Base-by-base conservation (phyloP, 805 yeast species). In the Metahyphopichia silvanorum region DNA sequence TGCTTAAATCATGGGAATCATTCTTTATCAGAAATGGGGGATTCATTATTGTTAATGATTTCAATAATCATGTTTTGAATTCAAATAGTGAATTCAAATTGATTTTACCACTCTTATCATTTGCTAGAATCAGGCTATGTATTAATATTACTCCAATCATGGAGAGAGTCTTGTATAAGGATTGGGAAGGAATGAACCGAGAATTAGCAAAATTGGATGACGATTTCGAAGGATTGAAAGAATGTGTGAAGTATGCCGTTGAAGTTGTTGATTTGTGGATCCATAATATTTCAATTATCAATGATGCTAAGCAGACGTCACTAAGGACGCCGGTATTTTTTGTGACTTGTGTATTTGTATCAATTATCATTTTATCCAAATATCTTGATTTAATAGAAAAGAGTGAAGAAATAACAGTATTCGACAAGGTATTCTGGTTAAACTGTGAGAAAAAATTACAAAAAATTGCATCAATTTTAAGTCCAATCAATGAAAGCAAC, bases 281-380 rank as follows among this genome's bases (percentile, higher is more conserved):
- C 29, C 82, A 78, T 40, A 77, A 81, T 31, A 78, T 81, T n/a
- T 72, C 82, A 3, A 74, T 78, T 31, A 73, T 72, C 18, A 73
- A 74, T 32, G 82, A 81, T 51, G 79, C 83, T 1, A 80, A 76
- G 41, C 74, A 76, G 49, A 77, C 84, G 0, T 76, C 86, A 1
- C 69, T 82, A 20, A 64, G 87, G 42, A 82, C 91, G 0, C 93
- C 93, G 1, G 82, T 82, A 17, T 82, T 81, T 53, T 80, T 84
- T 47, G 71, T 82, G 19, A 78, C 87, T 1, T 79, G 87, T 50
- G 70, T 82, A 17, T 81, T 81, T 47, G 74, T 82, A 1, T 64
- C 87, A 2, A 61, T 79, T 9, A 57, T 82, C 33, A 60, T 83
- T 21, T 69, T 82, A 32, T 75, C 86, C 2, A 86, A 80, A 45